phyloP scores from a whole-genome alignment of 2,329 filamentous ascomycete species.

The Simplicillium sp. region DNA sequence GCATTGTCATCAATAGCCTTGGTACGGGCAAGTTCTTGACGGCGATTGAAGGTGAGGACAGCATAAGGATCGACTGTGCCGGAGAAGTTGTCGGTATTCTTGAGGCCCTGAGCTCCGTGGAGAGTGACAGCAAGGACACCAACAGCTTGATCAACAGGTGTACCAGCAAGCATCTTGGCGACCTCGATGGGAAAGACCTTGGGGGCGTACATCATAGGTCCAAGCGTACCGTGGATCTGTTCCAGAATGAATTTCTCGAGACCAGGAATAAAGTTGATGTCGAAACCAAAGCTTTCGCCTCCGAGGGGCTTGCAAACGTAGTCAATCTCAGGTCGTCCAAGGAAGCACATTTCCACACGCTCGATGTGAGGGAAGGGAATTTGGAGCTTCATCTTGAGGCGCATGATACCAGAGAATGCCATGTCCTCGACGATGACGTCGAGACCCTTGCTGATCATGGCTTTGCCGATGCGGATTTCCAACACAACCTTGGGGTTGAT shows the following conservation, averaged over 20 bases:
- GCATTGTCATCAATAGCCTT: constrained; percentile 78
- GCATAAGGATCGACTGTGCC: constrained; percentile 89
- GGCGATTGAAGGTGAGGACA: constrained; percentile 73
- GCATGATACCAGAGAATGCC: constrained; percentile 91
- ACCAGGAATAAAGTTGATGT: constrained; percentile 98
- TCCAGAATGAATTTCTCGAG: constrained; percentile 91
- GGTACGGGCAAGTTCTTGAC: constrained; percentile 73
- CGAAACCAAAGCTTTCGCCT: constrained; percentile 90
- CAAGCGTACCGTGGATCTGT: constrained; percentile 87
- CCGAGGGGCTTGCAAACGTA: constrained; percentile 97
- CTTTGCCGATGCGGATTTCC: constrained; percentile 90
- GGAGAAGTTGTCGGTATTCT: constrained; percentile 90
- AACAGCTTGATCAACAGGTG: constrained; percentile 88
- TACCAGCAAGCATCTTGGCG: constrained; percentile 94
- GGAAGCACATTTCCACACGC: constrained; percentile 87
- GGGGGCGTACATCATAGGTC: constrained; percentile 95
- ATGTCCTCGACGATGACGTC: constrained; percentile 98
- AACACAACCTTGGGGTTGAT: constrained; percentile 95
- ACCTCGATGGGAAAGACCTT: constrained; percentile 98
- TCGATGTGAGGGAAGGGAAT: constrained; percentile 94
- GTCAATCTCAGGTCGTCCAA: constrained; percentile 81
- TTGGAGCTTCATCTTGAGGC: constrained; percentile 94
- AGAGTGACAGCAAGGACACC: constrained; percentile 88
- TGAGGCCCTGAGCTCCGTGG: constrained; percentile 83
- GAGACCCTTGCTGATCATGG: constrained; percentile 91